Conservation (phyloP, 345 rosid species). For the Arabis alpina region DNA sequence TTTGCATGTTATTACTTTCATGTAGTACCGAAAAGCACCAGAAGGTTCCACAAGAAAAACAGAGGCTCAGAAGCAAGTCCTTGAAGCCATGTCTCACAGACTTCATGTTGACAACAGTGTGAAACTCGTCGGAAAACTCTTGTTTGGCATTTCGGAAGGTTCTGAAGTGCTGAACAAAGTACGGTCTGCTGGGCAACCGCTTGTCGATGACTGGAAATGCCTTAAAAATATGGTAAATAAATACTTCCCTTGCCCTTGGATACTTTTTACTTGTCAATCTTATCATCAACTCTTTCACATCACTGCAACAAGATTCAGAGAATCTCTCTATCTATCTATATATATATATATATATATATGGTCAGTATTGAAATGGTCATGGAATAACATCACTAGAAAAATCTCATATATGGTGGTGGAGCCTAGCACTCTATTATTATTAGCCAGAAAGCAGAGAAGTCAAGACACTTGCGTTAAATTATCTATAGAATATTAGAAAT, state of each 20-base stretch:
- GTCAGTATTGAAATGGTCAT: conserved; percentile 8
- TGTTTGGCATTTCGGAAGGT: conserved; percentile 78
- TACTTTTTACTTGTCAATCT: conserved; percentile 4
- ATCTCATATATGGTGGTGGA: conserved; percentile 6
- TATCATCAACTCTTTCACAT: conserved; percentile 14
- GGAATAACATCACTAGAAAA: background rate
- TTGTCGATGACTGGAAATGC: conserved; percentile 96
- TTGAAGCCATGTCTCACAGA: conserved; percentile 94
- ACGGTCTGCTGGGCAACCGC: conserved; percentile 80
- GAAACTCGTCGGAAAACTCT: conserved; percentile 77
- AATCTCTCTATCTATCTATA: background rate
- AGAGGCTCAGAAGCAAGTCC: conserved; percentile 76
- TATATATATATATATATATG: background rate
- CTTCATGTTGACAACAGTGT: conserved; percentile 84
- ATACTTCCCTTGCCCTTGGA: background rate
- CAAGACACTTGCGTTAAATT: too few species aligned
- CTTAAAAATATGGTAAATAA: conserved; percentile 69
- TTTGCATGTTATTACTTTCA: conserved; percentile 21
- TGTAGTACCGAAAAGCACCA: conserved; percentile 90
- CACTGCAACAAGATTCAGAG: conserved; percentile 9
- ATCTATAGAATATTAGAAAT: too few species aligned
- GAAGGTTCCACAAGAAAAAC: conserved; percentile 78
- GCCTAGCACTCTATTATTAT: conserved; percentile 30
- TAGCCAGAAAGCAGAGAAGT: too few species aligned
- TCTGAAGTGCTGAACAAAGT: conserved; percentile 61